Evolutionary conservation across 176 grass and related monocot species (phyloP), one percentile per base, ranked within the genome.

Genomic region (Neostapfia colusana): DNA sequence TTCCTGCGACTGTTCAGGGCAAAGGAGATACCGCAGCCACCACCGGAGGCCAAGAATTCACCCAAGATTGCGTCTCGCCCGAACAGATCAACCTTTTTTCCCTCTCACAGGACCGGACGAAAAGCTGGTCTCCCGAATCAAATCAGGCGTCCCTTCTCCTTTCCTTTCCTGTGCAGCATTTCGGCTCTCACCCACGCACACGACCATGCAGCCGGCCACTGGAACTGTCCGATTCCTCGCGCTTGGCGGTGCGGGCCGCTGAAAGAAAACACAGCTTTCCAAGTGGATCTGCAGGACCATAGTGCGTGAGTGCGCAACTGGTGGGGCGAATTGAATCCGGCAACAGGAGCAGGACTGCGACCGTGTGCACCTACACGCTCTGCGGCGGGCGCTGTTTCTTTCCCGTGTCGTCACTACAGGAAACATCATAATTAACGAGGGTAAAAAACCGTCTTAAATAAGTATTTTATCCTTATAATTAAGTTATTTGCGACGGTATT

Each of bases 11-110:
- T n/a, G n/a, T n/a, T n/a, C n/a, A n/a, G n/a, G n/a, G n/a, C n/a
- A n/a, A n/a, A n/a, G n/a, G n/a, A 88, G 69, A 79, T 88, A 68
- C 80, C 62, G 45, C 18, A 0, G 25, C 63, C 69, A 69, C 80
- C 54, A 74, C 39, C 39, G 21, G 49, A 79, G 75, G 69, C 59
- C 69, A 24, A n/a, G 56, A 77, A 63, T 62, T 78, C 23, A 39
- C 64, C 55, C 10, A 28, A 73, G 83, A 73, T 49, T 59, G 27
- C 76, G 10, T 79, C 75, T 73, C 37, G 9, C 18, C 18, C 8
- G 20, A 73, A 44, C 59, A 73, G 59, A 85, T 72, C 58, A 38
- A 48, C 56, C 44, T 76, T 76, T 76, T 21, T 1, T 7, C 1
- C 24, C 73, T 15, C 72, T 25, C n/a, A 58, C 44, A 8, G 43